phyloP scores from a whole-genome alignment of 495 filamentous ascomycete genomes.

The Chlorociboria aeruginascens region DNA sequence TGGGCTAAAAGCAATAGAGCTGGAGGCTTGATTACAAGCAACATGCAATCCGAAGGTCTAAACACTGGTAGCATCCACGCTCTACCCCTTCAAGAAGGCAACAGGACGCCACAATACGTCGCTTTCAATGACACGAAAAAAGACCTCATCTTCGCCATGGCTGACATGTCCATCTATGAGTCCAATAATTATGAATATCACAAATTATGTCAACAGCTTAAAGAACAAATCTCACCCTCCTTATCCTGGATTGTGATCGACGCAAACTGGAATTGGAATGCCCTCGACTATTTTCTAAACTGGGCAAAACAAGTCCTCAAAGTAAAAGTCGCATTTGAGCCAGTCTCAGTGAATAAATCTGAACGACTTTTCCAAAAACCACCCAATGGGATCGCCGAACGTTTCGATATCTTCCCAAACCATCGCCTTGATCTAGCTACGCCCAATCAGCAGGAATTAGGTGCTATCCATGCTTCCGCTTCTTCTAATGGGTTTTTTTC shows the following conservation, averaged over 20 bases:
- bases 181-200: constrained; percentile 16
- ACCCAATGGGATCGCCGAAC: neutral
- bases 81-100: constrained; percentile 34
- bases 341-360: constrained; percentile 75
- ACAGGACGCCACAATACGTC: constrained; percentile 78
- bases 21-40: constrained; percentile 54
- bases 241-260: constrained; percentile 64
- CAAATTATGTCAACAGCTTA: neutral
- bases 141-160: constrained; percentile 77
- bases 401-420: constrained; percentile 8
- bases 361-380: constrained; percentile 46
- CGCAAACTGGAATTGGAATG: constrained; percentile 61
- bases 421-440: constrained; percentile 53
- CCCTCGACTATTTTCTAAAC: constrained; percentile 22
- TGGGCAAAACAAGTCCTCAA: constrained; percentile 21
- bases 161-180: constrained; percentile 85
- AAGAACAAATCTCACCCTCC: neutral
- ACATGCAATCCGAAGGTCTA: constrained; percentile 49
- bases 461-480: constrained; percentile 59
- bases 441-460: constrained; percentile 74
- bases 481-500: constrained; percentile 53
- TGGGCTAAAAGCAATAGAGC: constrained; percentile 26
- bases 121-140: constrained; percentile 76
- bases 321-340: constrained; percentile 67
- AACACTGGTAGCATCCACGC: constrained; percentile 48